Evolutionary conservation across 805 yeast species (phyloP), one percentile per base, ranked within the genome.

Genomic region (Teunomyces cretensis): DNA sequence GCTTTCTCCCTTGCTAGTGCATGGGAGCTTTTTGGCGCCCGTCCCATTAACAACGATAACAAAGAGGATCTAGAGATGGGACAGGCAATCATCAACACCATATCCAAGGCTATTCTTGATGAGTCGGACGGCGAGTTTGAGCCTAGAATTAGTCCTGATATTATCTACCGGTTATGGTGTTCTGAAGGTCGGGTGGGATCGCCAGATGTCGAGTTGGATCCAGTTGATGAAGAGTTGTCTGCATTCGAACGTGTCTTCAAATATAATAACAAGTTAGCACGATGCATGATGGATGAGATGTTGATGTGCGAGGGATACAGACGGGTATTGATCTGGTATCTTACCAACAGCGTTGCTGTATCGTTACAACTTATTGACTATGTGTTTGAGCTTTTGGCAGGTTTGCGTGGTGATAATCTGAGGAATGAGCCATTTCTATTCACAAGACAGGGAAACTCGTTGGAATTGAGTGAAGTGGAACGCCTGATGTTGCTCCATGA

Each of bases 401-500:
- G 81, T 0, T 50, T 69, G n/a, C 66, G 90, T 48, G 89, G 89
- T 0, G 51, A 51, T n/a, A 52, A 54, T 9, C 42, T 46, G 6
- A 52, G 56, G 15, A 52, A 52, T 9, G 33, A 41, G n/a, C 60
- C 53, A 48, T 67, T 69, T 47, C 54, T 60, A 11, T 81, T 82
- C 54, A 79, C 87, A 8, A 71, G 92, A 56, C 67, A 70, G 50
- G 91, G 90, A 0, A 44, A 65, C 0, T 42, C 49, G 30, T 49
- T 86, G 15, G 66, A 61, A 4, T 61, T 86, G 30, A 78, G 86
- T 12, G 79, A 75, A 9, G 71, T 83, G 40, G 92, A 86, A 53
- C 72, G 67, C 48, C 76, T 79, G 51, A 83, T 84, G 88, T 56
- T 86, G 11, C 60, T 86, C 30, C 90, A 84, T 62, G 89, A 83